Percentiles rank a stretch among this genome's conserved stretches.
Evolutionary conservation across 768 basidiomycete genomes (phyloP).

Genomic region (Leccinum ochraceum): DNA sequence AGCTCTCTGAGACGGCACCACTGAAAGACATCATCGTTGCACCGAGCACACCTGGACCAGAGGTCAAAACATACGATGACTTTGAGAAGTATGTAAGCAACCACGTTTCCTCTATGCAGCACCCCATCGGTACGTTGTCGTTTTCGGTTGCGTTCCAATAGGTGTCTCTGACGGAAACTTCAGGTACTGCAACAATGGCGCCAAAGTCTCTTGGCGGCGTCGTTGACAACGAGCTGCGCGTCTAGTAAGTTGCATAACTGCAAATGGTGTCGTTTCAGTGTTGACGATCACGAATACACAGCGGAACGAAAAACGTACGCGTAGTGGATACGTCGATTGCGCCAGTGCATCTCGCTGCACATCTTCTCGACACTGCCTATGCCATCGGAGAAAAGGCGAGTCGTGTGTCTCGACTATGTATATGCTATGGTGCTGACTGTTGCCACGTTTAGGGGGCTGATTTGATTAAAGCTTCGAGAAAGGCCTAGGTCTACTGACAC

Average conservation of each 20-base stretch:
- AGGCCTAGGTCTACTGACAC: not conserved
- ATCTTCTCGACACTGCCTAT: slow-evolving; percentile 20
- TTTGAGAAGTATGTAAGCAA: slow-evolving; percentile 15
- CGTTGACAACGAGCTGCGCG: slow-evolving; percentile 17
- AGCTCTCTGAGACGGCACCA: slow-evolving; percentile 17
- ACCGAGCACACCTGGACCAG: slow-evolving; percentile 23
- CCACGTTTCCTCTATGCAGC: not conserved
- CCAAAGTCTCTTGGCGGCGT: slow-evolving; percentile 20
- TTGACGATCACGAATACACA: not conserved
- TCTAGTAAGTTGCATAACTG: slow-evolving; percentile 9
- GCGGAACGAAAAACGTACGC: slow-evolving; percentile 19
- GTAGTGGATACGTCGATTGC: slow-evolving; percentile 21
- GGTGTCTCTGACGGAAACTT: slow-evolving; percentile 1
- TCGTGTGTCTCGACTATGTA: not conserved
- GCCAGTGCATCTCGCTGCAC: slow-evolving; percentile 16
- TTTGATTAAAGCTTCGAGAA: slow-evolving; percentile 10
- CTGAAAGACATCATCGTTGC: slow-evolving; percentile 18
- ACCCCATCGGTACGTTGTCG: slow-evolving; percentile 16
- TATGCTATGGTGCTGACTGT: not conserved
- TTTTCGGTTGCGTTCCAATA: not conserved
- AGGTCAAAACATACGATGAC: slow-evolving; percentile 18
- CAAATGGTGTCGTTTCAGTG: not conserved
- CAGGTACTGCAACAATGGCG: slow-evolving; percentile 23
- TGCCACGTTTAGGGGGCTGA: slow-evolving; percentile 9
- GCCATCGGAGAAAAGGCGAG: slow-evolving; percentile 21